Conservation (phyloP, 306 rosid species). For the Begonia loranthoides region DNA sequence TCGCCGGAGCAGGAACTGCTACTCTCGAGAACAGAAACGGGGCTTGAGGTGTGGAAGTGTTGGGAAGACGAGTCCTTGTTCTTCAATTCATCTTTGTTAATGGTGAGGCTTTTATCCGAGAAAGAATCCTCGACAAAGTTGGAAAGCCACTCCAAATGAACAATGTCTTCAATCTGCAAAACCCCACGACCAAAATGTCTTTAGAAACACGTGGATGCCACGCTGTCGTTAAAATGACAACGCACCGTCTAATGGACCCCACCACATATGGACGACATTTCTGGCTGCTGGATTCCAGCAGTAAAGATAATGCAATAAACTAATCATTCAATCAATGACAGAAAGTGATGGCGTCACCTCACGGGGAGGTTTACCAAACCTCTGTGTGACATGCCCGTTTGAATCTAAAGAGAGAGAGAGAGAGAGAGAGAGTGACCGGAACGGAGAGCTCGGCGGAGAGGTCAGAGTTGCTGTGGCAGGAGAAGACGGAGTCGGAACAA, state of each 20-base stretch:
- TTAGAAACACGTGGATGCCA: neutral
- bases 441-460: conserved; percentile 86
- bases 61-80: conserved; percentile 36
- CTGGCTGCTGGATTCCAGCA: conserved; percentile 5
- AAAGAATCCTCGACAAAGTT: conserved; percentile 87
- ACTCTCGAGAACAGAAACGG: conserved; percentile 90
- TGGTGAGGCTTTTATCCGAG: conserved; percentile 65
- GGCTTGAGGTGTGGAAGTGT: conserved; percentile 83
- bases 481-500: conserved; percentile 48
- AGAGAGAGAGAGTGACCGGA: conserved; percentile 46
- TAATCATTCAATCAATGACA: neutral
- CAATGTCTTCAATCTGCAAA: conserved; percentile 78
- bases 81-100: conserved; percentile 36
- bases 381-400: too few species aligned
- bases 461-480: conserved; percentile 56
- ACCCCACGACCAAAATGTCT: neutral
- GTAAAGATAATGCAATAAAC: neutral
- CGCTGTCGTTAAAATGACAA: conserved; percentile 4
- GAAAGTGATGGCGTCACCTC: too few species aligned
- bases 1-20: conserved; percentile 78
- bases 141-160: conserved; percentile 90
- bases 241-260: neutral
- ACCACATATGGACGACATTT: neutral
- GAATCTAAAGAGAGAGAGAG: too few species aligned
- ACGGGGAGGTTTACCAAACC: too few species aligned